Evolutionary conservation across 139 green algal species (phyloP).

Genomic region (Marvania coccoides): DNA sequence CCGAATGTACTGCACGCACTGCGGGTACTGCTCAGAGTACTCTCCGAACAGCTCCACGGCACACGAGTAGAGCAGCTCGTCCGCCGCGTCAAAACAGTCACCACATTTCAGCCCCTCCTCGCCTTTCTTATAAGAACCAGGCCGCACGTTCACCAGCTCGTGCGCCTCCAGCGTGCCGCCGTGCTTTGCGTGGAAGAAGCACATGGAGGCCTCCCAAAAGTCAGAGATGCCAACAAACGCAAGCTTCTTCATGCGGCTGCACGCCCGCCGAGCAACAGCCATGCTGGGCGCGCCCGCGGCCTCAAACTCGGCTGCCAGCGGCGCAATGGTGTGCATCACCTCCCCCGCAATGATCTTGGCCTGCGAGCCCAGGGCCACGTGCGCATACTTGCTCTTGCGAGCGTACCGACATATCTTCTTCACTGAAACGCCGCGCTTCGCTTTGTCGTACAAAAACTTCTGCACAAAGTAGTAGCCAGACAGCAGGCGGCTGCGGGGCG

Average conservation of each 20-base stretch:
- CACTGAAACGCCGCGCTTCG: no score
- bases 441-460: no score
- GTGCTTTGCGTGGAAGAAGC: no score
- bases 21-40: no score
- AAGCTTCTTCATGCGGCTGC: neutral
- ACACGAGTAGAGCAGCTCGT: no score
- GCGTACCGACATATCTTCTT: conserved; percentile 3
- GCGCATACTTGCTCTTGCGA: neutral
- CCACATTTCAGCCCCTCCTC: no score
- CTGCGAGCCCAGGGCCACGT: neutral
- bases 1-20: no score
- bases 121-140: no score
- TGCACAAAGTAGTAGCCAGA: neutral
- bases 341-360: neutral
- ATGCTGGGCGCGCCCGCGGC: neutral
- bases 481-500: neutral
- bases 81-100: no score
- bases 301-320: neutral
- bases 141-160: no score
- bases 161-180: no score
- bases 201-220: neutral
- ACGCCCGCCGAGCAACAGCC: neutral
- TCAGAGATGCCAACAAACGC: conserved; percentile 1
- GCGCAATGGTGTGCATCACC: neutral
- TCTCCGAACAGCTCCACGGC: no score